phyloP scores from a whole-genome alignment of 2,329 filamentous ascomycete genomes.

The Trematosphaeria pertusa region DNA sequence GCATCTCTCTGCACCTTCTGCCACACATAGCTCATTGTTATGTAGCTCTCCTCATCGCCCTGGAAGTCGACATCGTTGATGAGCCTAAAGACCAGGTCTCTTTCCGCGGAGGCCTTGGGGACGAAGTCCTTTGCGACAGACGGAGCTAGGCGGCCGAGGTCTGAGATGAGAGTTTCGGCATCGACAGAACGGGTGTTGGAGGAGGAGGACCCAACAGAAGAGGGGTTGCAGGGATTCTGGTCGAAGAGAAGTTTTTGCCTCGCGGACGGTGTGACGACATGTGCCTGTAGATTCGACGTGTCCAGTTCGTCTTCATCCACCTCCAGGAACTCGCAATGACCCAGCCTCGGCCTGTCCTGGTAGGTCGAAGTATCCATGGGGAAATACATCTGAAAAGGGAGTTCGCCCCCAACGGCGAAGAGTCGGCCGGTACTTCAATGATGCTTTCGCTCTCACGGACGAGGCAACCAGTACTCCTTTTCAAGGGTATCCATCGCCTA shows the following conservation, averaged over 20 bases:
- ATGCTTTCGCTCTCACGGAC: no score
- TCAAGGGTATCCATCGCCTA: conserved; percentile 1
- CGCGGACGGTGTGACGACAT: conserved; percentile 27
- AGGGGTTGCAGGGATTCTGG: neutral
- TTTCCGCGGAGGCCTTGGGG: conserved; percentile 26
- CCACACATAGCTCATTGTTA: conserved; percentile 54
- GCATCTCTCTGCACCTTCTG: conserved; percentile 37
- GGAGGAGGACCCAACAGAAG: conserved; percentile 1
- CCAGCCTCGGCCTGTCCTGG: conserved; percentile 27
- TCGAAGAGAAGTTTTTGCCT: conserved; percentile 25
- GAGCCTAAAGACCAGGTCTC: conserved; percentile 46
- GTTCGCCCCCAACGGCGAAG: no score
- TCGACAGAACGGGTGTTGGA: no score
- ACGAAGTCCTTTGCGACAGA: conserved; percentile 41
- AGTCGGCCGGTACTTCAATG: no score
- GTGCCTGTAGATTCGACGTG: conserved; percentile 32
- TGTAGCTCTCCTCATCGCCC: conserved; percentile 47
- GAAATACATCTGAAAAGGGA: no score
- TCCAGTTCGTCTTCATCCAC: conserved; percentile 41
- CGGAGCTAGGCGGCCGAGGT: conserved; percentile 36
- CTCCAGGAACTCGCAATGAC: conserved; percentile 37
- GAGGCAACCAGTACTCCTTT: no score
- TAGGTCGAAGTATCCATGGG: conserved; percentile 5
- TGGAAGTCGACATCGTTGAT: conserved; percentile 44
- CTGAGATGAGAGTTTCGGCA: conserved; percentile 30